Evolutionary conservation across 305 asterid genomes (phyloP).

Genomic region (Fraxinus velutina): DNA sequence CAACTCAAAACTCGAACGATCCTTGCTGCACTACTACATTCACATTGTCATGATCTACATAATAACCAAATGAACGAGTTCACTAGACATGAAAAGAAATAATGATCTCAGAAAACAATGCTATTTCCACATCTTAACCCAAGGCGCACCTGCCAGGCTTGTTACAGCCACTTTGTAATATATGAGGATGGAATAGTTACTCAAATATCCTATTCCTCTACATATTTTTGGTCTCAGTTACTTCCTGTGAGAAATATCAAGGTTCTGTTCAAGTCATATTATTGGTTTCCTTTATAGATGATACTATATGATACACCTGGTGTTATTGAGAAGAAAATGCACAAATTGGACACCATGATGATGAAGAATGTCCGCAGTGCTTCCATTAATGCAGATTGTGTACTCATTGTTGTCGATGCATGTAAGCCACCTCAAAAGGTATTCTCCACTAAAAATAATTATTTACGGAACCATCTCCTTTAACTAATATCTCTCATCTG

Average conservation of each 20-base stretch:
- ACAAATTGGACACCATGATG: slow-evolving; percentile 94
- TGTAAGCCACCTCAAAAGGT: slow-evolving; percentile 79
- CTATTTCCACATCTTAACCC: not conserved
- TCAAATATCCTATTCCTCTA: not conserved
- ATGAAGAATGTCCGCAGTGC: slow-evolving; percentile 95
- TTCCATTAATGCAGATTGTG: slow-evolving; percentile 85
- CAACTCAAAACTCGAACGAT: not conserved
- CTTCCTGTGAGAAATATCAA: not conserved
- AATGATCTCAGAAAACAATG: not conserved
- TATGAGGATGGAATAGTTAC: not conserved
- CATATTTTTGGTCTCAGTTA: not conserved
- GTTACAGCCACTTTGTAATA: not conserved
- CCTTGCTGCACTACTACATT: not conserved
- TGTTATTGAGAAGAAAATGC: slow-evolving; percentile 95
- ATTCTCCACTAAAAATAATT: slow-evolving; percentile 12
- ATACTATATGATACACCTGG: slow-evolving; percentile 98
- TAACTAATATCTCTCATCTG: slow-evolving; percentile 11
- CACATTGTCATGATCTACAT: not conserved
- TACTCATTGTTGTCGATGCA: slow-evolving; percentile 86
- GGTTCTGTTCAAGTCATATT: not conserved
- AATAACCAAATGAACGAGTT: not conserved
- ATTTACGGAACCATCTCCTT: slow-evolving; percentile 6
- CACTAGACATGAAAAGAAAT: not conserved
- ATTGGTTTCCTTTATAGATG: slow-evolving; percentile 51
- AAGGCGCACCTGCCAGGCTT: not conserved